phyloP scores from a whole-genome alignment of 2,329 filamentous ascomycete genomes.

The Beauveria medogensis region DNA sequence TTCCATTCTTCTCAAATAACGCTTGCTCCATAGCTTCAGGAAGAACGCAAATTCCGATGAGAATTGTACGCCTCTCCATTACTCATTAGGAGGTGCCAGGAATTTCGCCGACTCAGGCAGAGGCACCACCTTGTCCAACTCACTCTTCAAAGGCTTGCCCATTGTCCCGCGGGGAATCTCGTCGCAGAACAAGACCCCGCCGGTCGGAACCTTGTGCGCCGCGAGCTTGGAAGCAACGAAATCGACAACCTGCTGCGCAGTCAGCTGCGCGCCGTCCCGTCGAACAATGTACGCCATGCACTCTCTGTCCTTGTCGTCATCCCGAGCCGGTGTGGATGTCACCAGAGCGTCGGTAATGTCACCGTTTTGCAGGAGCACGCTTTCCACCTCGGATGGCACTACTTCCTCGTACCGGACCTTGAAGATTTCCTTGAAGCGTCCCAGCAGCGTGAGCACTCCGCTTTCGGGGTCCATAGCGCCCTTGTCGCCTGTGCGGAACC shows the following conservation, averaged over 20 bases:
- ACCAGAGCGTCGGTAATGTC: background rate
- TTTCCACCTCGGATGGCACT: background rate
- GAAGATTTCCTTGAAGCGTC: slow-evolving; percentile 7
- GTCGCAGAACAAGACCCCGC: slow-evolving; percentile 2
- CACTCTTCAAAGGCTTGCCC: background rate
- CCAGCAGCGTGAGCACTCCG: background rate
- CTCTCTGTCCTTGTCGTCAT: background rate
- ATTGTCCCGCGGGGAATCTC: slow-evolving; percentile 1
- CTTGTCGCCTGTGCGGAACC: slow-evolving; percentile 6
- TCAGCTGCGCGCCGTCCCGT: background rate
- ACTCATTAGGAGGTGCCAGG: background rate
- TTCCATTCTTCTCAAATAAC: no score
- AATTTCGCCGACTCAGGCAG: background rate
- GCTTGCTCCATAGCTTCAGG: no score
- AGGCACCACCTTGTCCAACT: background rate
- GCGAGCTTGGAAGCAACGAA: background rate
- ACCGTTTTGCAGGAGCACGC: background rate
- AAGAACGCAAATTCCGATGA: no score
- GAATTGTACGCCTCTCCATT: background rate
- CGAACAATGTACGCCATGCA: slow-evolving; percentile 3
- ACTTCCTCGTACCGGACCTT: slow-evolving; percentile 5
- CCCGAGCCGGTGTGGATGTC: background rate
- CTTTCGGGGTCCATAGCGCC: background rate
- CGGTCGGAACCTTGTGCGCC: slow-evolving; percentile 2
- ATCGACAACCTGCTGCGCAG: background rate